phyloP scores from a whole-genome alignment of 176 grass and related monocot genomes.

The Oryza meyeriana region DNA sequence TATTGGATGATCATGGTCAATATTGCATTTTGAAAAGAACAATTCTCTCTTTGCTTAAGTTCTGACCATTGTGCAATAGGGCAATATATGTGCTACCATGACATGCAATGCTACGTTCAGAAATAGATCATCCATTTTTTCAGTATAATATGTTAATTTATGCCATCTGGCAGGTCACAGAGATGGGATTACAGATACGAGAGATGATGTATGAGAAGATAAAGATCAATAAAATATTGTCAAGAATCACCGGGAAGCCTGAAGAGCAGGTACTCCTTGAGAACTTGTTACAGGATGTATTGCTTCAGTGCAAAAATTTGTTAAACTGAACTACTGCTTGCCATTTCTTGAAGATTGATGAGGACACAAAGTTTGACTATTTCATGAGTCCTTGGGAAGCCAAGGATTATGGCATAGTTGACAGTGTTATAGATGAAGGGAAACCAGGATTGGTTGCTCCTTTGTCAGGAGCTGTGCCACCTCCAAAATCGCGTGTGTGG shows the following conservation, averaged over 20 bases:
- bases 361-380: slow-evolving; percentile 82
- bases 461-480: slow-evolving; percentile 51
- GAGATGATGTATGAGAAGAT: slow-evolving; percentile 89
- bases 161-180: slow-evolving; percentile 39
- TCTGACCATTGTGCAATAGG: neutral
- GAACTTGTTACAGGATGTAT: slow-evolving; percentile 20
- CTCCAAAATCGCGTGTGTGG: slow-evolving; percentile 80
- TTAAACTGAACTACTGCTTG: slow-evolving; percentile 12
- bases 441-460: slow-evolving; percentile 85
- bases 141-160: slow-evolving; percentile 17
- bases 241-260: slow-evolving; percentile 89
- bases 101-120: neutral
- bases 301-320: neutral
- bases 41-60: neutral
- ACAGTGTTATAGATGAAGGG: slow-evolving; percentile 71
- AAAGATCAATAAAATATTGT: slow-evolving; percentile 92
- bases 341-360: slow-evolving; percentile 60
- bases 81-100: neutral
- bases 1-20: neutral
- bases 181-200: slow-evolving; percentile 68
- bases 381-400: slow-evolving; percentile 98
- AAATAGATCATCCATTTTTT: neutral
- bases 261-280: slow-evolving; percentile 58
- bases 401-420: slow-evolving; percentile 89
- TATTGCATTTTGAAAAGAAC: neutral